Conservation (phyloP, 306 rosid genomes). For the Psophocarpus tetragonolobus region DNA sequence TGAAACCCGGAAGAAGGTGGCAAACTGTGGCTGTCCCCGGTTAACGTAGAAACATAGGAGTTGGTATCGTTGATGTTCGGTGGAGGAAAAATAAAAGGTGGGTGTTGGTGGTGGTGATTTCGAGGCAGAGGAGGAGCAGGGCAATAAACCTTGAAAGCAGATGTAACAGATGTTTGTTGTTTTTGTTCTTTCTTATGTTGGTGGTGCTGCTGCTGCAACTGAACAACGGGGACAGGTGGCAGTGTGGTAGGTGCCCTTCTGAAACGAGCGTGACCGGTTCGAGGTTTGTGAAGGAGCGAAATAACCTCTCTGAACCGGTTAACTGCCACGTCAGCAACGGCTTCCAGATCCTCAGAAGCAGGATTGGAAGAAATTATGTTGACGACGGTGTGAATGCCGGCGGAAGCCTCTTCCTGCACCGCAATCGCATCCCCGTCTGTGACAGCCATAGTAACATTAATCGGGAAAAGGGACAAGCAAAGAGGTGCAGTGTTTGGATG, state of each 20-base stretch:
- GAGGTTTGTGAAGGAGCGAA: slow-evolving; percentile 52
- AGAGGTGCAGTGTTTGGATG: too few relatives aligned
- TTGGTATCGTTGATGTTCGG: slow-evolving; percentile 30
- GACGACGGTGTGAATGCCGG: slow-evolving; percentile 70
- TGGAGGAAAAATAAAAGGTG: slow-evolving; percentile 32
- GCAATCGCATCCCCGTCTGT: slow-evolving; percentile 34
- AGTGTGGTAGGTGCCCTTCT: slow-evolving; percentile 45
- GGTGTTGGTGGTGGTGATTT: not conserved
- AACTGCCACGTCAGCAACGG: slow-evolving; percentile 61
- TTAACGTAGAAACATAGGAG: slow-evolving; percentile 58
- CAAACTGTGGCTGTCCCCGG: slow-evolving; percentile 49
- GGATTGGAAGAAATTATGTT: slow-evolving; percentile 53
- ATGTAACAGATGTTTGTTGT: slow-evolving; percentile 38
- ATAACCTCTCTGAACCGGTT: slow-evolving; percentile 67
- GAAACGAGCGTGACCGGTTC: slow-evolving; percentile 85
- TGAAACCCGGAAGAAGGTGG: slow-evolving; percentile 65
- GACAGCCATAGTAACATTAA: slow-evolving; percentile 41
- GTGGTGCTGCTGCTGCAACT: slow-evolving; percentile 7
- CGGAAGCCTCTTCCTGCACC: slow-evolving; percentile 69
- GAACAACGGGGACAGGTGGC: slow-evolving; percentile 17
- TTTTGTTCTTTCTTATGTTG: slow-evolving; percentile 30
- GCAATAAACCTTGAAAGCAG: slow-evolving; percentile 71
- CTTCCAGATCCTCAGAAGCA: slow-evolving; percentile 29
- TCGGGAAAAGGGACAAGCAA: too few relatives aligned
- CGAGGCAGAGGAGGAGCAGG: slow-evolving; percentile 42